Evolutionary conservation across 345 rosid species (phyloP).

Genomic region (Euphorbia pulcherrima): DNA sequence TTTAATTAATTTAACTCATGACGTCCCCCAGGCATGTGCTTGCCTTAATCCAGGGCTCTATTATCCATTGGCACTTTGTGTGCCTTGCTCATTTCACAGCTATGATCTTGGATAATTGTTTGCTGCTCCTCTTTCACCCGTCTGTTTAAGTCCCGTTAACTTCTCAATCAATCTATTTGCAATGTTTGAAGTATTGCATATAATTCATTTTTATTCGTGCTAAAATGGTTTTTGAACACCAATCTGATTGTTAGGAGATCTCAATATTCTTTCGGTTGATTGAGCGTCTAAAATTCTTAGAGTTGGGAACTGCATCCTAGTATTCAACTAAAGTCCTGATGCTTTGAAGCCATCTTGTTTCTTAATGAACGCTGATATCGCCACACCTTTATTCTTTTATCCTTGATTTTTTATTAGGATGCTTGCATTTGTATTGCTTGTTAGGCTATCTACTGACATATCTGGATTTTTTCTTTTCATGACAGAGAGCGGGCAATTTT

Average conservation of each 20-base stretch:
- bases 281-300: background rate
- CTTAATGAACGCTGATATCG: background rate
- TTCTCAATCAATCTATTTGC: background rate
- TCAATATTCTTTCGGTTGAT: background rate
- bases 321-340: background rate
- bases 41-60: background rate
- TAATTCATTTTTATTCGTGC: background rate
- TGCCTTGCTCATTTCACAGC: background rate
- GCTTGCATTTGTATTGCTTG: background rate
- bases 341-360: background rate
- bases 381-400: background rate
- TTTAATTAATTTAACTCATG: too few species aligned
- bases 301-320: background rate
- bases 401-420: background rate
- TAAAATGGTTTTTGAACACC: background rate
- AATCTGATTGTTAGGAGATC: background rate
- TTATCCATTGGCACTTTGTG: background rate
- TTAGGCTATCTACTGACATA: background rate
- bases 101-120: background rate
- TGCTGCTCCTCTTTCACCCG: background rate
- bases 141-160: background rate
- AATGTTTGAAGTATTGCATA: background rate
- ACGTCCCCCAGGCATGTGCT: background rate
- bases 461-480: conserved; percentile 21
- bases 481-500: conserved; percentile 40